Percentiles rank a stretch among this genome's conserved stretches.
Evolutionary conservation across 1,139 yeast genomes (phyloP).

Genomic region (Kodamaea fungicola): DNA sequence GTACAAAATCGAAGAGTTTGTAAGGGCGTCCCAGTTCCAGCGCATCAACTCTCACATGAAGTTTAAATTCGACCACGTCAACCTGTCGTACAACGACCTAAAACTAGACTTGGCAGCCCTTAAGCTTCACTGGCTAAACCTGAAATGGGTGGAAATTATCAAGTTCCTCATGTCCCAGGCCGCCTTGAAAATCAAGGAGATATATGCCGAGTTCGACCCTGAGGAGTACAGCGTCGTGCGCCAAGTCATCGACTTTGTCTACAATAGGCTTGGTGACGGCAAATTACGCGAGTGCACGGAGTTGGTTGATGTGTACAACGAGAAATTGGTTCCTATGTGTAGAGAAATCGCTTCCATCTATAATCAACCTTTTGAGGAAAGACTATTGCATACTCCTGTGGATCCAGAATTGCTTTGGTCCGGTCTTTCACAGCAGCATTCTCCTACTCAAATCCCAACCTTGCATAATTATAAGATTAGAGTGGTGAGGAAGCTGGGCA

Average conservation of each 20-base stretch:
- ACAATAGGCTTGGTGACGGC: conserved; percentile 1
- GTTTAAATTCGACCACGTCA: conserved; percentile 4
- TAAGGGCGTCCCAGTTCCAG: conserved; percentile 7
- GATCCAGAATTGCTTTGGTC: too few relatives aligned
- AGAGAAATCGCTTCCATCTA: neutral
- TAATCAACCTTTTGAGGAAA: conserved; percentile 1
- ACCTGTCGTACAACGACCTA: conserved; percentile 11
- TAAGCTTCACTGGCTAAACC: conserved; percentile 6
- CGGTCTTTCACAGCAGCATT: conserved; percentile 1
- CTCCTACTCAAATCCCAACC: conserved; percentile 6
- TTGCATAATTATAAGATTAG: conserved; percentile 1
- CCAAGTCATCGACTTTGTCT: conserved; percentile 7
- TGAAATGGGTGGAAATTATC: conserved; percentile 8
- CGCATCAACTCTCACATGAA: conserved; percentile 6
- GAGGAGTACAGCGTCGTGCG: conserved; percentile 4
- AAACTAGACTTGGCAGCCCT: conserved; percentile 41
- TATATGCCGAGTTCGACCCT: conserved; percentile 1
- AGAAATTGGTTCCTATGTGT: conserved; percentile 3
- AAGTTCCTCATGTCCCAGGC: conserved; percentile 4
- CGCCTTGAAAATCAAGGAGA: conserved; percentile 1
- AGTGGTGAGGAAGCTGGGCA: conserved; percentile 4
- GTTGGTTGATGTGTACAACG: conserved; percentile 4
- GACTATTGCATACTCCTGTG: neutral
- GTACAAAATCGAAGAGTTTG: conserved; percentile 25
- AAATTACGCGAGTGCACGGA: neutral